Conservation (phyloP, 495 filamentous ascomycete genomes). For the Wilcoxina mikolae region DNA sequence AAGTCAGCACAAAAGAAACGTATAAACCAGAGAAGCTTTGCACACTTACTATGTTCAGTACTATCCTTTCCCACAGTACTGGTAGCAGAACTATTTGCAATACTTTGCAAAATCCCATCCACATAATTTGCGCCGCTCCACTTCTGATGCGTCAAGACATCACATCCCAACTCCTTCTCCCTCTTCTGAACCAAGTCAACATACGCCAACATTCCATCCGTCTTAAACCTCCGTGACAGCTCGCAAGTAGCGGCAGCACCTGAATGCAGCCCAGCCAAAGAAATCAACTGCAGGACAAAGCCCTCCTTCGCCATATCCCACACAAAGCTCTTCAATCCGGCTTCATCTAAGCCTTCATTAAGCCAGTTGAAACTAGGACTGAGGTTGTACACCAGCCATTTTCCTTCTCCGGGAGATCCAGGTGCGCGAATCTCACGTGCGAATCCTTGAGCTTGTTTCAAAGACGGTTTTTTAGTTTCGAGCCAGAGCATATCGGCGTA, state of each 20-base stretch:
- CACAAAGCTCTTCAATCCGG: constrained; percentile 68
- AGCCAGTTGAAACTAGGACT: constrained; percentile 97
- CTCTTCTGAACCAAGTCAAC: constrained; percentile 73
- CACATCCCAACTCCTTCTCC: constrained; percentile 85
- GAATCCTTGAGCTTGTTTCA: constrained; percentile 58
- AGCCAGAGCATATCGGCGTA: constrained; percentile 95
- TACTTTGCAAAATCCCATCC: constrained; percentile 80
- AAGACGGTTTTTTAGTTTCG: constrained; percentile 78
- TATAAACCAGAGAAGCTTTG: neutral
- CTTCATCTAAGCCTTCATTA: constrained; percentile 74
- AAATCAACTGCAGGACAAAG: constrained; percentile 87
- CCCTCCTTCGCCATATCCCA: constrained; percentile 92
- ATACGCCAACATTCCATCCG: constrained; percentile 88
- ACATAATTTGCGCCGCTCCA: constrained; percentile 91
- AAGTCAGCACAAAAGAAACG: neutral
- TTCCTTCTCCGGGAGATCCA: constrained; percentile 36
- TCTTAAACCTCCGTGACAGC: constrained; percentile 66
- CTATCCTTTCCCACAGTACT: constrained; percentile 36
- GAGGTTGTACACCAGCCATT: constrained; percentile 91
- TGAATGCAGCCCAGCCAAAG: constrained; percentile 75
- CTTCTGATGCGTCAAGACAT: constrained; percentile 95
- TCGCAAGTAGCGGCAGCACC: constrained; percentile 79
- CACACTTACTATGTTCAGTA: constrained; percentile 33
- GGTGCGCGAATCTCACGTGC: constrained; percentile 51
- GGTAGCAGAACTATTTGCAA: constrained; percentile 57